These are phyloP conservation scores for Vitellaria paradoxa DNA, from an alignment of 179 eudicot genomes.

Conservation along the genomic window DNA sequence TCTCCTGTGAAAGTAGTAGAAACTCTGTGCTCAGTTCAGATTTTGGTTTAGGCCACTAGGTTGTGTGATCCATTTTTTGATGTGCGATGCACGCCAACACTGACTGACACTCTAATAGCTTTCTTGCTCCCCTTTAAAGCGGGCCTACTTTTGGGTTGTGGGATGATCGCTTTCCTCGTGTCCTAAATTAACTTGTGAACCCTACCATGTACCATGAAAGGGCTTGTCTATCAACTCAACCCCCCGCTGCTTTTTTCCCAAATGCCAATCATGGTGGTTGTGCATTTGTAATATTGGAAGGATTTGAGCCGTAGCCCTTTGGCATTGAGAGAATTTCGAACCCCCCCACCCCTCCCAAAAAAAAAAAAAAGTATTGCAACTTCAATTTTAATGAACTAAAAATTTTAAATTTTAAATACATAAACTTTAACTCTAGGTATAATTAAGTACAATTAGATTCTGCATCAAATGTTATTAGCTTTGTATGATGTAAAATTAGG, in stretches of 20 bases:
- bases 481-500: too few relatives aligned
- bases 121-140: slow-evolving; percentile 29
- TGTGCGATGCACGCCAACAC: slow-evolving; percentile 32
- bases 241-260: neutral
- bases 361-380: too few relatives aligned
- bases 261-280: neutral
- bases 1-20: slow-evolving; percentile 4
- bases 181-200: slow-evolving; percentile 3
- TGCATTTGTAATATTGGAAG: neutral
- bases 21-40: neutral
- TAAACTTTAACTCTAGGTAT: too few relatives aligned
- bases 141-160: slow-evolving; percentile 9
- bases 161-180: slow-evolving; percentile 8
- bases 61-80: slow-evolving; percentile 21
- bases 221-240: slow-evolving; percentile 14
- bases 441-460: too few relatives aligned
- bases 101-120: slow-evolving; percentile 35
- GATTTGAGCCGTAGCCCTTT: too few relatives aligned
- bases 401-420: too few relatives aligned
- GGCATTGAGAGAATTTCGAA: too few relatives aligned
- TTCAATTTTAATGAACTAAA: too few relatives aligned
- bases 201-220: neutral
- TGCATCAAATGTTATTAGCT: too few relatives aligned
- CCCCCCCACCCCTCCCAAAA: too few relatives aligned
- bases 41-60: slow-evolving; percentile 11